phyloP scores from a whole-genome alignment of 2,329 filamentous ascomycete genomes.

The Fusarium secorum region DNA sequence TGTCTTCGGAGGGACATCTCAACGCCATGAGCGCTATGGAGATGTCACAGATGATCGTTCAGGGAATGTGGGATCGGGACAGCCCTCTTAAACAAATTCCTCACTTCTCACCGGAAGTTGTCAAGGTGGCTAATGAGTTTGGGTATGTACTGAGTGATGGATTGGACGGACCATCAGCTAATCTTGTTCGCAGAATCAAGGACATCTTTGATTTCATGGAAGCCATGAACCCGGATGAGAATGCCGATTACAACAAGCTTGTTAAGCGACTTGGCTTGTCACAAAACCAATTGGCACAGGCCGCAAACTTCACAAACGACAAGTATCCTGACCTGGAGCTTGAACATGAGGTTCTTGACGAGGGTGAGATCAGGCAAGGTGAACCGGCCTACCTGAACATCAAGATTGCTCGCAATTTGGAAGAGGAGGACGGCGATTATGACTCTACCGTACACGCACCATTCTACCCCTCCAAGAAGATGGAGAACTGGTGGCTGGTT shows the following conservation, averaged over 20 bases:
- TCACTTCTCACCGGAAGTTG: conserved; percentile 84
- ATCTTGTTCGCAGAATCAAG: conserved; percentile 69
- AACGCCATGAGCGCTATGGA: conserved; percentile 99
- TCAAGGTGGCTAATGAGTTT: conserved; percentile 82
- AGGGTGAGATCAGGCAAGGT: conserved; percentile 80
- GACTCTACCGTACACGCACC: conserved; percentile 91
- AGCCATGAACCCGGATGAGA: conserved; percentile 95
- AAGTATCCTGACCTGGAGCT: conserved; percentile 96
- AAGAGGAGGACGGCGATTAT: conserved; percentile 67
- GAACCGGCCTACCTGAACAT: conserved; percentile 84
- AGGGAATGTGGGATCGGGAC: conserved; percentile 99
- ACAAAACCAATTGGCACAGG: conserved; percentile 83
- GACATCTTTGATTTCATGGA: conserved; percentile 99
- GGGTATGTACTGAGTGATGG: conserved; percentile 60
- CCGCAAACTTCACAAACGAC: conserved; percentile 93
- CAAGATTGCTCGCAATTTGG: conserved; percentile 82
- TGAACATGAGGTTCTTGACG: conserved; percentile 84
- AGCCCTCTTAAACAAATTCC: conserved; percentile 97
- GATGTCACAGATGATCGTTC: conserved; percentile 98
- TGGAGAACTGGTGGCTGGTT: conserved; percentile 98
- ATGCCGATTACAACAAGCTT: conserved; percentile 79
- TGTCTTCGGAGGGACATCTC: conserved; percentile 93
- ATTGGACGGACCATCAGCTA: conserved; percentile 39
- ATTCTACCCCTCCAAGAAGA: conserved; percentile 91
- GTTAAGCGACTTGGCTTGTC: conserved; percentile 80